phyloP scores from a whole-genome alignment of 768 basidiomycete species.

The Exsudoporus frostii region DNA sequence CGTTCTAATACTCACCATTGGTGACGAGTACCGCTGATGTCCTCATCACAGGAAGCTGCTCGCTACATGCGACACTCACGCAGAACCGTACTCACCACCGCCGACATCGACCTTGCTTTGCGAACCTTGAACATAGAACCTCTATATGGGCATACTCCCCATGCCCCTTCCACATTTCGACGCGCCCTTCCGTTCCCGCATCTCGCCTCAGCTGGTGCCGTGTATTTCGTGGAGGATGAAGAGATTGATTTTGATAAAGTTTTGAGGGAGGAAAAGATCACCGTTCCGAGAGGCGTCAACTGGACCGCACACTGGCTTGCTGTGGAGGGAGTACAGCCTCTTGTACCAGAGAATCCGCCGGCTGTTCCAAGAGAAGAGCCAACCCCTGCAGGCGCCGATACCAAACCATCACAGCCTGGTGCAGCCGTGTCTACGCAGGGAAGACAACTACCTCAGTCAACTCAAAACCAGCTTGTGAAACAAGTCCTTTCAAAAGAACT shows the following conservation, averaged over 20 bases:
- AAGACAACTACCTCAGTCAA: slow-evolving; percentile 24
- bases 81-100: slow-evolving; percentile 82
- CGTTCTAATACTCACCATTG: slow-evolving; percentile 7
- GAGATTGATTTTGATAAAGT: slow-evolving; percentile 96
- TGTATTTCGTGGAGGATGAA: slow-evolving; percentile 95
- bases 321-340: slow-evolving; percentile 95
- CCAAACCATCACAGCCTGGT: slow-evolving; percentile 29
- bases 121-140: slow-evolving; percentile 96
- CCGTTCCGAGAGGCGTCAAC: slow-evolving; percentile 72
- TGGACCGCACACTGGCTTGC: slow-evolving; percentile 98
- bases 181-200: slow-evolving; percentile 47
- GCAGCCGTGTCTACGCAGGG: slow-evolving; percentile 21
- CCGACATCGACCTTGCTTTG: slow-evolving; percentile 91
- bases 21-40: background rate
- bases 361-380: slow-evolving; percentile 61
- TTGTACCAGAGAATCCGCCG: slow-evolving; percentile 96
- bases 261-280: slow-evolving; percentile 80
- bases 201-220: slow-evolving; percentile 52
- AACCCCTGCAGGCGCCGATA: slow-evolving; percentile 23
- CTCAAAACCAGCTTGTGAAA: slow-evolving; percentile 75
- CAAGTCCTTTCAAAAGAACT: slow-evolving; percentile 91
- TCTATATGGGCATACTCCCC: slow-evolving; percentile 60
- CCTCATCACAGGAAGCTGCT: slow-evolving; percentile 68
- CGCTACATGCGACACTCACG: slow-evolving; percentile 96
- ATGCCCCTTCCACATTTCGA: slow-evolving; percentile 36